Conservation (phyloP, 176 grass and related monocot species). For the Urochloa ruziziensis region DNA sequence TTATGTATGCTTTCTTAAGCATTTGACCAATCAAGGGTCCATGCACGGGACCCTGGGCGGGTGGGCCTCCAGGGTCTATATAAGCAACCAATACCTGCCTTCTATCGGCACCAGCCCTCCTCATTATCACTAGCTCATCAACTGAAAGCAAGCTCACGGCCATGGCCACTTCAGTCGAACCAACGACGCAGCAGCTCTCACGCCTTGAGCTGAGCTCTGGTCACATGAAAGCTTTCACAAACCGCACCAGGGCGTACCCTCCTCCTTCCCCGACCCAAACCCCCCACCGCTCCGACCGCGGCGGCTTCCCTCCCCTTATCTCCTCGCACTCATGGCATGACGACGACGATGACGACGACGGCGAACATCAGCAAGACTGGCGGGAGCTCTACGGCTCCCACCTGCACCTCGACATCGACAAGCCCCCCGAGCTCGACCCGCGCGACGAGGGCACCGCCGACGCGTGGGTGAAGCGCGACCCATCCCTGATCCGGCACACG, state of each 20-base stretch:
- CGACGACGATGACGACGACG: conserved; percentile 25
- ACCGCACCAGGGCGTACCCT: conserved; percentile 27
- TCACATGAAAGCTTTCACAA: not conserved
- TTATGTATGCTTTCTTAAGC: not conserved
- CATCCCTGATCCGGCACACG: conserved; percentile 66
- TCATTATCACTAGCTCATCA: not conserved
- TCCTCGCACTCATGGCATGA: conserved; percentile 12
- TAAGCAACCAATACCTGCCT: not conserved
- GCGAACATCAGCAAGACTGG: conserved; percentile 48
- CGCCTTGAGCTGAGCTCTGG: conserved; percentile 24
- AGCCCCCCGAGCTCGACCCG: conserved; percentile 46
- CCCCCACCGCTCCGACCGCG: conserved; percentile 40
- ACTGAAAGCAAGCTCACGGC: not conserved
- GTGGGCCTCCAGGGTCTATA: not conserved
- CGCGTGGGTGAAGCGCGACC: conserved; percentile 70
- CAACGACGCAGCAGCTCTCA: conserved; percentile 48
- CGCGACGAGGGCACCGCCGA: conserved; percentile 73
- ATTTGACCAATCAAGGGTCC: not conserved
- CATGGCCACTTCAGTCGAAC: conserved; percentile 62
- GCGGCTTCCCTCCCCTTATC: conserved; percentile 42
- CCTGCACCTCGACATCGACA: conserved; percentile 45
- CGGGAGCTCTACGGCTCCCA: conserved; percentile 32
- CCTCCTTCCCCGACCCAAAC: not conserved
- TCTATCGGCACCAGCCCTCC: not conserved
- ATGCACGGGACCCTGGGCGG: too few relatives aligned